A percentile compares a stretch with the other conserved stretches of the same genome.
Evolutionary conservation across 2,329 filamentous ascomycete species (phyloP).

Genomic region (Cladobotryum protrusum): DNA sequence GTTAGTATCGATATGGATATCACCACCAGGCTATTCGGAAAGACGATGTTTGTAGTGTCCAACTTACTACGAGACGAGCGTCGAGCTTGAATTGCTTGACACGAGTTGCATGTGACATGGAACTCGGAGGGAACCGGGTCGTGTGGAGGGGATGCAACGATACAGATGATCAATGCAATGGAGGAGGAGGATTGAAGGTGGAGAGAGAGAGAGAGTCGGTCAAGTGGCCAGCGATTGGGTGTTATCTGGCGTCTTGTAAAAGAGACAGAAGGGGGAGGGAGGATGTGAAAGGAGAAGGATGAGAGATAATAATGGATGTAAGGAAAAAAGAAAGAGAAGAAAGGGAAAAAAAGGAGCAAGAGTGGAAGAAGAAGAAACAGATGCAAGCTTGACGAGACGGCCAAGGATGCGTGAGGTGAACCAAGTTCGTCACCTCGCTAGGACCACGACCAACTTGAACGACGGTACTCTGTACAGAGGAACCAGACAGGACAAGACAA

Average conservation of each 20-base stretch:
- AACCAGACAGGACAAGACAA: too few relatives aligned
- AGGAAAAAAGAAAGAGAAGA: not conserved
- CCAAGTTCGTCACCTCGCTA: not conserved
- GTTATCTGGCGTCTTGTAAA: not conserved
- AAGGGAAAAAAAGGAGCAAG: conserved; percentile 1
- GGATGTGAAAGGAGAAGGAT: not conserved
- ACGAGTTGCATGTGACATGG: conserved; percentile 13
- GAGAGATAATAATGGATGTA: not conserved
- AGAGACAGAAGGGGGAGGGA: not conserved
- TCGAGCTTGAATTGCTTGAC: conserved; percentile 8
- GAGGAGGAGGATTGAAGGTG: not conserved
- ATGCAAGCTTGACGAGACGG: not conserved
- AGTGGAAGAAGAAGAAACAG: not conserved
- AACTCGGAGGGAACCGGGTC: conserved; percentile 12
- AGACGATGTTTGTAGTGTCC: too few relatives aligned
- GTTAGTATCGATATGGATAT: not conserved
- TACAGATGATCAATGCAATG: not conserved
- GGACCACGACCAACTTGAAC: not conserved
- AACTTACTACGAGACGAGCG: conserved; percentile 1
- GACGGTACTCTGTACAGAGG: too few relatives aligned
- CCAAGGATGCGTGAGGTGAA: not conserved
- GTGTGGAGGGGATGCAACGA: conserved; percentile 4
- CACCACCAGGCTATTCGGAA: too few relatives aligned
- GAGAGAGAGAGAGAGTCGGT: not conserved
- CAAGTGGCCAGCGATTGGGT: not conserved